Percentiles rank a stretch among this genome's conserved stretches.
Conservation (phyloP, 176 grass and related monocot genomes). For the Oryza rufipogon region DNA sequence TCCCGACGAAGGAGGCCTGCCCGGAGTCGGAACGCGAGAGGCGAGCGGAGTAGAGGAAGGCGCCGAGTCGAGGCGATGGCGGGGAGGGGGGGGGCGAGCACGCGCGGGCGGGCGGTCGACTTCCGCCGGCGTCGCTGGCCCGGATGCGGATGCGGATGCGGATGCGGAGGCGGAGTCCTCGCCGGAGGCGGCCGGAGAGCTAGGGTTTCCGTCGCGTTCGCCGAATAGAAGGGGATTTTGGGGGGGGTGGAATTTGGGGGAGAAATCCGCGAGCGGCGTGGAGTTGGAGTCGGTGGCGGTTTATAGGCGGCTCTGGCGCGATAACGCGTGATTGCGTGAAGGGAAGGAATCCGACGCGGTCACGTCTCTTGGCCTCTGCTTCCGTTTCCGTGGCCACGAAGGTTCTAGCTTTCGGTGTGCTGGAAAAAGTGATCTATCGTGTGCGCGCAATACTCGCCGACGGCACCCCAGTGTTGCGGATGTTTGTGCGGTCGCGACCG, state of each 20-base stretch:
- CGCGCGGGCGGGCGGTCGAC: neutral
- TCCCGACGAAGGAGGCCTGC: neutral
- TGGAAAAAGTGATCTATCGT: neutral
- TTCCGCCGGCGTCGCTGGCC: neutral
- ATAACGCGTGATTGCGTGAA: conserved; percentile 29
- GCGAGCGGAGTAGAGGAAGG: neutral
- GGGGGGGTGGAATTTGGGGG: neutral
- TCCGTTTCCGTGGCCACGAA: conserved; percentile 25
- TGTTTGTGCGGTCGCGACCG: too few species aligned
- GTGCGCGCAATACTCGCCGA: too few species aligned
- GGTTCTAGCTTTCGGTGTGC: neutral
- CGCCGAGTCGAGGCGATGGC: neutral
- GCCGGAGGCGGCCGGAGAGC: neutral
- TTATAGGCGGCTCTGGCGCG: conserved; percentile 10
- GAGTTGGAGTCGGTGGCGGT: neutral
- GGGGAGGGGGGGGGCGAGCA: neutral
- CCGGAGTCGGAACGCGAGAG: neutral
- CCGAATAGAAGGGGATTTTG: neutral
- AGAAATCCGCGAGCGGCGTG: neutral
- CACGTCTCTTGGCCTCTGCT: neutral
- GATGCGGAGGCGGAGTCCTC: conserved; percentile 9
- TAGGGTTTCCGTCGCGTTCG: conserved; percentile 33
- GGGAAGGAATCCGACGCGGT: conserved; percentile 20
- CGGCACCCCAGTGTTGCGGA: too few species aligned
- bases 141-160: neutral